These are phyloP conservation scores for Pythium insidiosum DNA, from an alignment of 352 stramenopile genomes.

Conservation along the genomic window DNA sequence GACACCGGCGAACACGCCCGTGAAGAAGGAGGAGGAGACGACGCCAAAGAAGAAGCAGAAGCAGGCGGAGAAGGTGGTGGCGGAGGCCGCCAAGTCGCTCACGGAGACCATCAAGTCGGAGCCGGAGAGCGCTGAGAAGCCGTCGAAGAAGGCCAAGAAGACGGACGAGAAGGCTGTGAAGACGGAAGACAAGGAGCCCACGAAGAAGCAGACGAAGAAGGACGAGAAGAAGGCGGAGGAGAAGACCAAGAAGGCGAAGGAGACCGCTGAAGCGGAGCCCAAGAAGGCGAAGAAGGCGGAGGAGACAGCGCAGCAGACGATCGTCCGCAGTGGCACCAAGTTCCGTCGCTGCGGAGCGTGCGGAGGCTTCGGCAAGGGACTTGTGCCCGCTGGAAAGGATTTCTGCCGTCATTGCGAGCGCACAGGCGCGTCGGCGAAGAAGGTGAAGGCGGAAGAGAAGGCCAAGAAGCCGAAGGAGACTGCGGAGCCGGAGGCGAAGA, in stretches of 20 bases:
- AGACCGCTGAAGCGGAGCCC: no score
- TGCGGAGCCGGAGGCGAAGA: neutral
- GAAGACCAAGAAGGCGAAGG: constrained; percentile 9
- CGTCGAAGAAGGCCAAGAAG: constrained; percentile 8
- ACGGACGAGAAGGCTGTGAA: constrained; percentile 2
- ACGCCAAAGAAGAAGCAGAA: constrained; percentile 14
- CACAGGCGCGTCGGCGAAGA: constrained; percentile 46
- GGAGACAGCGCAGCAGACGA: constrained; percentile 10
- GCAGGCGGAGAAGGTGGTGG: neutral
- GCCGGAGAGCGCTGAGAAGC: constrained; percentile 7
- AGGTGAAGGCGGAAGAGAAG: constrained; percentile 28
- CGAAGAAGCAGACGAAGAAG: constrained; percentile 10
- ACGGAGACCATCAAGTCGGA: neutral
- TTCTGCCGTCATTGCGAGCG: constrained; percentile 72
- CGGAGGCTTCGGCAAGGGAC: constrained; percentile 63
- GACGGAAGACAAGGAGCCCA: constrained; percentile 6
- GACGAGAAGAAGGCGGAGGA: constrained; percentile 5
- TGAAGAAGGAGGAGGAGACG: constrained; percentile 5
- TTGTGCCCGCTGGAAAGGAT: constrained; percentile 54
- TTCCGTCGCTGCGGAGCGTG: constrained; percentile 65
- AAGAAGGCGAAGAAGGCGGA: constrained; percentile 13
- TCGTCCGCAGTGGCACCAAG: constrained; percentile 62
- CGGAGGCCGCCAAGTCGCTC: no score
- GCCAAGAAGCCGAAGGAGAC: constrained; percentile 64
- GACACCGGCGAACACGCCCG: constrained; percentile 16